Base-by-base conservation (phyloP, 192 early-diverging fungal species). In the Cladochytrium replicatum region DNA sequence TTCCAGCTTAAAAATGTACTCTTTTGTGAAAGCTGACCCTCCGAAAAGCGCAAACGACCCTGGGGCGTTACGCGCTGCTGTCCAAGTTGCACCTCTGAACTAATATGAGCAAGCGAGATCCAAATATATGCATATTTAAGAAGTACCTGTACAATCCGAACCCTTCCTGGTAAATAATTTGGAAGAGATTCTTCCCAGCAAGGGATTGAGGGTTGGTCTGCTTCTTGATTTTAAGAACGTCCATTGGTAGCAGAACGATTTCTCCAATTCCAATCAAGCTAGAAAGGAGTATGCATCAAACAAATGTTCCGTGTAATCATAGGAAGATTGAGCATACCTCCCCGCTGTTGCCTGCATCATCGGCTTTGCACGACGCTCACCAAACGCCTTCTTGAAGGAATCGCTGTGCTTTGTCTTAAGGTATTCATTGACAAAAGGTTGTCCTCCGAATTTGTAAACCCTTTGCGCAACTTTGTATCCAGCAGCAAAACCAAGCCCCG, bases 271-370 rank as follows among this genome's bases (percentile, higher is more conserved):
- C 95, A 52, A 99, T 85, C 46, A 93, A 47, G 71, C 87, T 89
- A 49, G 22, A 13, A 0, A 44, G 0, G 23, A 0, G 9, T 13
- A 60, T 15, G 55, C 22, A 23, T 11, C 57, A 3, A 60, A 23
- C 17, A 19, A 45, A 48, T 13, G 41, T 6, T 13, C 7, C 19
- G 31, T 17, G 23, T 39, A n/a, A 17, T 32, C 32, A 9, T 32
- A 2, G 32, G 4, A 4, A 22, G 15, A 28, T 43, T 29, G 26
- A 7, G 54, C 52, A 7, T 61, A 78, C 66, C 67, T 74, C 29
- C 95, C 95, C 17, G 95, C 95, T 8, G 95, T 95, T 11, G 95
- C 95, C 55, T 96, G 91, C 87, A 99, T 85, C 60, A 94, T 82
- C 19, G 93, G 86, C 78, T 93, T 95, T 54, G 87, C 83, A 48